Evolutionary conservation across 306 rosid species (phyloP).

Genomic region (Fagus crenata): DNA sequence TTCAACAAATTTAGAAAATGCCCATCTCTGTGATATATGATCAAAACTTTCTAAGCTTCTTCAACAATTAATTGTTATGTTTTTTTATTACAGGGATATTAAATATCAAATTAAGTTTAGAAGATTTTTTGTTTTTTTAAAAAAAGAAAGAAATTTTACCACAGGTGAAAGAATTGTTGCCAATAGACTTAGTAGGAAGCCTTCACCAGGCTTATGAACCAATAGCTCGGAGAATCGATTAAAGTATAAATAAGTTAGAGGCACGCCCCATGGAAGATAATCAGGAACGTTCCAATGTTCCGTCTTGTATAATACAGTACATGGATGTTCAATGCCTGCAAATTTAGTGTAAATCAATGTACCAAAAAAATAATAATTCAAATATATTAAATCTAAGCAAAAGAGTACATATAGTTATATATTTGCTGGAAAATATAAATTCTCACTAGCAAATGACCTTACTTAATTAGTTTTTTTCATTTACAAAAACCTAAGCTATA

Average conservation of each 20-base stretch:
- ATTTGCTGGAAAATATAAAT: no score
- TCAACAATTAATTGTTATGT: no score
- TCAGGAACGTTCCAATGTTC: conserved; percentile 63
- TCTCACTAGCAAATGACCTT: no score
- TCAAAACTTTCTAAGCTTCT: background rate
- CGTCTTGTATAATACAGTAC: conserved; percentile 57
- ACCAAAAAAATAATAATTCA: no score
- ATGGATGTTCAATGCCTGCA: conserved; percentile 55
- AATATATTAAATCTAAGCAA: background rate
- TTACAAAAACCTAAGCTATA: no score
- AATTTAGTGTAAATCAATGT: background rate
- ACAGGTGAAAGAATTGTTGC: conserved; percentile 60
- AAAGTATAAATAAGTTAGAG: conserved; percentile 45
- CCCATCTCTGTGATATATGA: conserved; percentile 49
- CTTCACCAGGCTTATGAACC: conserved; percentile 70
- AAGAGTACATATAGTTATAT: background rate
- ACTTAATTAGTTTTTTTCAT: no score
- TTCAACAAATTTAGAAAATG: conserved; percentile 59
- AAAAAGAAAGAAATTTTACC: conserved; percentile 29
- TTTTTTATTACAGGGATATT: no score
- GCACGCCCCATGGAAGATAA: conserved; percentile 68
- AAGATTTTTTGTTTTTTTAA: no score
- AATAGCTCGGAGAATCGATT: conserved; percentile 66
- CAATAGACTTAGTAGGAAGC: conserved; percentile 45
- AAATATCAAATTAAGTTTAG: no score